Evolutionary conservation across 257 asterid genomes (phyloP).

Genomic region (Eustoma russellianum): DNA sequence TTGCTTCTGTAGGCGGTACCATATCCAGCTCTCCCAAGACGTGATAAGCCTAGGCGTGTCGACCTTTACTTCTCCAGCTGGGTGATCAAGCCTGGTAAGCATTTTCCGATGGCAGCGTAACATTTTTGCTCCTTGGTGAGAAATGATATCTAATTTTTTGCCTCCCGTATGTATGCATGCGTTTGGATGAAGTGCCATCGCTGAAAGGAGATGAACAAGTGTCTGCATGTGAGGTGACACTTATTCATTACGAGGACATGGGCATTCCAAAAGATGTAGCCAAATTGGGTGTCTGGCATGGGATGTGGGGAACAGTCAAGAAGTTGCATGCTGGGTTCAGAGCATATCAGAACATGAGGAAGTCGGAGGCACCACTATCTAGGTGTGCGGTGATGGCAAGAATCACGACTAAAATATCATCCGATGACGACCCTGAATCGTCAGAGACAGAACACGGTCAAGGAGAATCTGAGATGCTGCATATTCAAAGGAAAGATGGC

Average conservation of each 20-base stretch:
- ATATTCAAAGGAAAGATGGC: constrained; percentile 3
- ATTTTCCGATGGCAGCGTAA: neutral
- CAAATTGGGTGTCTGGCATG: constrained; percentile 81
- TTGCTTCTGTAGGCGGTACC: constrained; percentile 54
- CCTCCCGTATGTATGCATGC: neutral
- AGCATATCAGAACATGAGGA: constrained; percentile 45
- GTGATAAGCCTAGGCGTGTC: constrained; percentile 85
- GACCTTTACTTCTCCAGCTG: constrained; percentile 87
- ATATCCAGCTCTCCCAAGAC: constrained; percentile 51
- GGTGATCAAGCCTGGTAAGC: constrained; percentile 53
- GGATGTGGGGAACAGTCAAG: constrained; percentile 98
- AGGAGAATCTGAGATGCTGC: neutral
- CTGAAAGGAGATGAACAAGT: constrained; percentile 60
- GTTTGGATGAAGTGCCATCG: constrained; percentile 43
- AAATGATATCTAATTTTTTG: neutral
- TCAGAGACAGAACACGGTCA: constrained; percentile 2
- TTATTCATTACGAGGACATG: constrained; percentile 84
- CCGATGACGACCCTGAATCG: constrained; percentile 6
- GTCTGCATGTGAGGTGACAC: constrained; percentile 75
- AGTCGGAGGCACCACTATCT: constrained; percentile 18
- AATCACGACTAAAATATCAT: constrained; percentile 16
- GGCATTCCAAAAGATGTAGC: constrained; percentile 92
- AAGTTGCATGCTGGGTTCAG: constrained; percentile 72
- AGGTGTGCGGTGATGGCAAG: constrained; percentile 31
- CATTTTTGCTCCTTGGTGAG: neutral